Percentiles rank a stretch among this genome's conserved stretches.
Evolutionary conservation across 495 filamentous ascomycete genomes (phyloP).

Genomic region (Usnea hakonensis): DNA sequence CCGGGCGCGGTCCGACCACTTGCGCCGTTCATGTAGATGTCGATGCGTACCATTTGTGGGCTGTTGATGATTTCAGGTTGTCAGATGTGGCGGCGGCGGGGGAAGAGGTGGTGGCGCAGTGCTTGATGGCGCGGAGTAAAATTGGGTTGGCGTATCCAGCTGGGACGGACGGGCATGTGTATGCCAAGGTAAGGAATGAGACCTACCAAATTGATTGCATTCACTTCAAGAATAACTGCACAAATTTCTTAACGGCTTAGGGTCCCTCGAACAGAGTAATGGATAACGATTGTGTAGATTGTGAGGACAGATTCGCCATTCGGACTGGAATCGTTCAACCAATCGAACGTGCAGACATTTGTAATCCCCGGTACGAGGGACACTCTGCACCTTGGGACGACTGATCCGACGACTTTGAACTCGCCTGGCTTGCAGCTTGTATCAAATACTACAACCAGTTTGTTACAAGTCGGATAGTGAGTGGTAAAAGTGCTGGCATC

Average conservation of each 20-base stretch:
- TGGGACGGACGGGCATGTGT: background rate
- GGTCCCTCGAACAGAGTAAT: background rate
- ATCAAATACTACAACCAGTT: background rate
- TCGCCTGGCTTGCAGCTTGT: background rate
- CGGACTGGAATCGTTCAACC: background rate
- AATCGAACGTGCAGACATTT: background rate
- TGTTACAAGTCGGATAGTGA: background rate
- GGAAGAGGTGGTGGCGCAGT: background rate
- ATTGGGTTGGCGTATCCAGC: background rate
- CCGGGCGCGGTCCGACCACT: background rate
- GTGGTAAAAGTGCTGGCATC: background rate
- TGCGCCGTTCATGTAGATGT: conserved; percentile 7
- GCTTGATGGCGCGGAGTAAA: background rate
- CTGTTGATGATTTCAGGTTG: background rate
- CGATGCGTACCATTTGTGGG: background rate
- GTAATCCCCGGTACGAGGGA: background rate
- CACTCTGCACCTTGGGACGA: background rate
- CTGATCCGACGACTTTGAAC: background rate
- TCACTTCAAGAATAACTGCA: background rate
- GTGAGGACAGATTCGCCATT: conserved; percentile 1
- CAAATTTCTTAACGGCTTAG: background rate
- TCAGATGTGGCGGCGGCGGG: background rate
- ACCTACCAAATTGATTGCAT: no score
- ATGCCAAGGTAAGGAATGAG: background rate
- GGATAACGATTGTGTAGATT: background rate